These are phyloP conservation scores for Papiliotrema laurentii DNA, from an alignment of 1,284 basidiomycete genomes.

Conservation along the genomic window DNA sequence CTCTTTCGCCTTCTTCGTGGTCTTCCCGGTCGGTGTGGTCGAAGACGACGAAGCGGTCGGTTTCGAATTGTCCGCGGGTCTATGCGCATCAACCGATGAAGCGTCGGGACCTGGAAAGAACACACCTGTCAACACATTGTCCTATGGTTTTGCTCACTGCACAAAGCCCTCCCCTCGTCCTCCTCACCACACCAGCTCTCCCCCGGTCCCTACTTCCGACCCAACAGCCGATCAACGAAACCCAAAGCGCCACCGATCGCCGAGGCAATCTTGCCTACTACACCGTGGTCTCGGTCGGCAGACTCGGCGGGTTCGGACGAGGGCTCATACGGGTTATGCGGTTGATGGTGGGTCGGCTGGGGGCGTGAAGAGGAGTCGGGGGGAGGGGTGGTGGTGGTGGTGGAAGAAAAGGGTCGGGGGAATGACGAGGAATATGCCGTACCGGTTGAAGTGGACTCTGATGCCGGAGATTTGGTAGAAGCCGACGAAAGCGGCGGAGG, in stretches of 20 bases:
- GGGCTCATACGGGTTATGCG: not conserved
- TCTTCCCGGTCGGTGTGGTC: not conserved
- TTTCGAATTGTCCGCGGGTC: not conserved
- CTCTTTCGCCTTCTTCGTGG: not conserved
- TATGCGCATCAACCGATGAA: not conserved
- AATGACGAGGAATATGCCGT: conserved; percentile 7
- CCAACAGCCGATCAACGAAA: conserved; percentile 33
- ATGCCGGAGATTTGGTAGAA: conserved; percentile 7
- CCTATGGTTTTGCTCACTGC: conserved; percentile 18
- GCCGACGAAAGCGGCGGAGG: conserved; percentile 5
- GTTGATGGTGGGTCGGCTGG: not conserved
- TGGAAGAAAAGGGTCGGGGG: conserved; percentile 7
- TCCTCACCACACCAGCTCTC: not conserved
- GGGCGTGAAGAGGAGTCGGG: conserved; percentile 1
- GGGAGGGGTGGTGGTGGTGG: conserved; percentile 8
- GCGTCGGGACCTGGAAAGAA: conserved; percentile 6
- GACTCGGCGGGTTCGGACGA: conserved; percentile 14
- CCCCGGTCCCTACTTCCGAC: conserved; percentile 10
- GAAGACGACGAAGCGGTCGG: not conserved
- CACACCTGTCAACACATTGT: conserved; percentile 19
- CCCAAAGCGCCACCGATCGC: conserved; percentile 37
- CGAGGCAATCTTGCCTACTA: conserved; percentile 30
- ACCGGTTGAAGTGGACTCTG: not conserved
- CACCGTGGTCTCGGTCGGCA: not conserved
- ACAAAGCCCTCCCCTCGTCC: not conserved